Evolutionary conservation across 148 eudicot genomes (phyloP).

Genomic region (Bassia scoparia): DNA sequence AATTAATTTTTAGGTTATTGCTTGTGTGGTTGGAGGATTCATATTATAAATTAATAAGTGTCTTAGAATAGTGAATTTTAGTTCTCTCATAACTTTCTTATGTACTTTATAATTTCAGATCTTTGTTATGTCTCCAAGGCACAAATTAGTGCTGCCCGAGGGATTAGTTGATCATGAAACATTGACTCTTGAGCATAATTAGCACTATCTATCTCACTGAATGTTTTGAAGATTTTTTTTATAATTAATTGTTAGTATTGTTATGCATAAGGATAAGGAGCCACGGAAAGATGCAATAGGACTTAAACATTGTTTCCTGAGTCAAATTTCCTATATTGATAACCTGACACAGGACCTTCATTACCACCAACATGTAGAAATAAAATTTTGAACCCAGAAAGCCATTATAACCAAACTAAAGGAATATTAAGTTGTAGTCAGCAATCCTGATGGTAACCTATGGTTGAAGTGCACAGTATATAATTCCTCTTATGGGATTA

Average conservation of each 20-base stretch:
- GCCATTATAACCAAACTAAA: too few species aligned
- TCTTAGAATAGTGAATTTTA: neutral
- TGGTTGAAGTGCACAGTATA: too few species aligned
- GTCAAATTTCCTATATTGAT: too few species aligned
- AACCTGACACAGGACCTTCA: too few species aligned
- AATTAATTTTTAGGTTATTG: neutral
- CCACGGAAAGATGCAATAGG: neutral
- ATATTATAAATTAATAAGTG: neutral
- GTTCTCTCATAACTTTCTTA: neutral
- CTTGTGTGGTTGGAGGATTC: neutral
- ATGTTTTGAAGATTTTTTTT: constrained; percentile 6
- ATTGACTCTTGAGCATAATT: constrained; percentile 57
- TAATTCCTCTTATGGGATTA: too few species aligned
- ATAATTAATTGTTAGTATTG: too few species aligned
- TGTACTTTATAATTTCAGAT: constrained; percentile 40
- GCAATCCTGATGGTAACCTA: too few species aligned
- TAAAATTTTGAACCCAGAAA: too few species aligned
- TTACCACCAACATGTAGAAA: too few species aligned
- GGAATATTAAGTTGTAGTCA: too few species aligned
- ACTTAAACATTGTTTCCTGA: neutral
- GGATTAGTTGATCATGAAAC: constrained; percentile 65
- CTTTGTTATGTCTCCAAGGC: constrained; percentile 98
- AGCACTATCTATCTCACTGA: neutral
- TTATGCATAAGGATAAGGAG: too few species aligned
- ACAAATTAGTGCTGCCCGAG: constrained; percentile 83